These are phyloP conservation scores for Moniliella sp. DNA, from an alignment of 1,284 basidiomycete genomes.

Conservation along the genomic window DNA sequence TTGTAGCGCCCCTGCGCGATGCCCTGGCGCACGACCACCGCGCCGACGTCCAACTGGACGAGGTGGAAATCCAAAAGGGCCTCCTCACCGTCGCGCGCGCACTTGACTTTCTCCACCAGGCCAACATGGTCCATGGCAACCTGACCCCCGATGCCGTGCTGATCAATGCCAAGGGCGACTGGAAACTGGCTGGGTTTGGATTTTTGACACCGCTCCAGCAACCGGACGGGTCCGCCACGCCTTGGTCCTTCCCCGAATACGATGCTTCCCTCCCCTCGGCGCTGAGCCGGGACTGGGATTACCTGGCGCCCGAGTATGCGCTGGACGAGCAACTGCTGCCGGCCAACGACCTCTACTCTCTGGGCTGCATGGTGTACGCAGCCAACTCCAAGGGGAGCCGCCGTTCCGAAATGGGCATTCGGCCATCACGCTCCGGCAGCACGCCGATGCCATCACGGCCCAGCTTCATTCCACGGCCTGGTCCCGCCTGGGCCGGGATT, in stretches of 20 bases:
- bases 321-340: slow-evolving; percentile 66
- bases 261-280: slow-evolving; percentile 59
- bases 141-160: slow-evolving; percentile 44
- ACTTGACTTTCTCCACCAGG: slow-evolving; percentile 71
- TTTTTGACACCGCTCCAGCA: slow-evolving; percentile 53
- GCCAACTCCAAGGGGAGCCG: slow-evolving; percentile 55
- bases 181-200: slow-evolving; percentile 81
- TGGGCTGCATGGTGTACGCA: slow-evolving; percentile 64
- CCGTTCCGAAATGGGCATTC: slow-evolving; percentile 76
- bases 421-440: slow-evolving; percentile 53
- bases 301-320: slow-evolving; percentile 78
- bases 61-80: slow-evolving; percentile 72
- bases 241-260: slow-evolving; percentile 70
- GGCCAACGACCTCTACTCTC: slow-evolving; percentile 77
- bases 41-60: slow-evolving; percentile 21
- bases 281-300: slow-evolving; percentile 79
- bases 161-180: slow-evolving; percentile 55
- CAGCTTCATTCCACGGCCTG: slow-evolving; percentile 10
- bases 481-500: slow-evolving; percentile 15
- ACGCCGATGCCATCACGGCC: slow-evolving; percentile 41
- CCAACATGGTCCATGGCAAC: slow-evolving; percentile 75
- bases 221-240: slow-evolving; percentile 50
- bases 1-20: slow-evolving; percentile 11
- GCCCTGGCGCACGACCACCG: slow-evolving; percentile 8
- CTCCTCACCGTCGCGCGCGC: slow-evolving; percentile 81